Conservation (phyloP, 192 early-diverging fungal genomes). For the Backusella psychrophila region DNA sequence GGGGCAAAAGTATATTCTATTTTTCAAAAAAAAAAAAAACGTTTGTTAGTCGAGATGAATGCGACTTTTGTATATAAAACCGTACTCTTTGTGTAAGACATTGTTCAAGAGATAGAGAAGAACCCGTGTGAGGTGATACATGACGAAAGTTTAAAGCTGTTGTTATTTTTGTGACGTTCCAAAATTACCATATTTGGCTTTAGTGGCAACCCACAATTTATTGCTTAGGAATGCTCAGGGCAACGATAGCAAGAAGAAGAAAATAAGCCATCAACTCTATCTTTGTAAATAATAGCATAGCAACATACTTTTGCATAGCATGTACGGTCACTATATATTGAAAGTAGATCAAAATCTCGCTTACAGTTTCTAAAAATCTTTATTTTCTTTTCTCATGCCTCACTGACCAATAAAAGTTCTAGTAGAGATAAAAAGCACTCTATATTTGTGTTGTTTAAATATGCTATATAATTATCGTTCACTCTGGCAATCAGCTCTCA, state of each 20-base stretch:
- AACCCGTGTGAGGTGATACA: not conserved
- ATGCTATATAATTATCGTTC: not conserved
- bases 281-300: not conserved
- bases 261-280: not conserved
- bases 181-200: not conserved
- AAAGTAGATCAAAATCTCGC: not conserved
- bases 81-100: constrained; percentile 13
- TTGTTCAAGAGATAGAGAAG: not conserved
- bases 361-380: not conserved
- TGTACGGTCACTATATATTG: not conserved
- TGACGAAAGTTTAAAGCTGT: not conserved
- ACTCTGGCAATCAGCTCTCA: not conserved
- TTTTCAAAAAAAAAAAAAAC: not conserved
- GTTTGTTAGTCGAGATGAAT: not conserved
- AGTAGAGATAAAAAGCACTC: no score
- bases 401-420: not conserved
- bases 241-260: not conserved
- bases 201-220: not conserved
- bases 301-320: not conserved
- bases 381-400: not conserved
- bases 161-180: not conserved
- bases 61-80: not conserved
- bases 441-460: no score
- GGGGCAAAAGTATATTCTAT: constrained; percentile 68
- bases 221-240: not conserved